Evolutionary conservation across 2,329 filamentous ascomycete genomes (phyloP), one percentile per base, ranked within the genome.

Genomic region (Penicillium sumatraense): DNA sequence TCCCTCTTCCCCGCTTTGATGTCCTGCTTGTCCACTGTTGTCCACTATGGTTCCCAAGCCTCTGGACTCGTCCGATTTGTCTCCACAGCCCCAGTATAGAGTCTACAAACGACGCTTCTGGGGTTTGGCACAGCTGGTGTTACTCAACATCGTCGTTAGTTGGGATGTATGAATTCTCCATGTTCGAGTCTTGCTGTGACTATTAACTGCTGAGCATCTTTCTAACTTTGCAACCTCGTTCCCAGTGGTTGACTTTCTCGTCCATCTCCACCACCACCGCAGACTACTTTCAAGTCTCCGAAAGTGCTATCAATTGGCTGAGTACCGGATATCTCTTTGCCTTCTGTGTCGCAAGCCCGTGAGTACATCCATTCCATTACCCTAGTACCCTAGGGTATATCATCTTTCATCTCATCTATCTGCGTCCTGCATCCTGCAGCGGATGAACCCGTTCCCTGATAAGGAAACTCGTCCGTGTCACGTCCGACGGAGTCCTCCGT

Each of bases 201-300:
- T n/a, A n/a, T n/a, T n/a, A n/a, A n/a, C n/a, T n/a, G n/a, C n/a
- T n/a, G n/a, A n/a, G n/a, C n/a, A n/a, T n/a, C n/a, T n/a, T n/a
- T n/a, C n/a, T n/a, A n/a, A n/a, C n/a, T n/a, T n/a, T n/a, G n/a
- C n/a, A n/a, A n/a, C n/a, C n/a, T n/a, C n/a, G n/a, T n/a, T n/a
- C n/a, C n/a, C n/a, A 92, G 90, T 98, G 93, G 93, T 84, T 98
- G 65, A 95, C 92, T 6, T 97, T 92, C 74, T 89, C 93, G 2
- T 89, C 93, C 36, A 87, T 96, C 27, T 91, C 91, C 1, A 84
- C 84, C 29, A 85, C 88, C 20, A 83, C 91, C 1, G 86, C 92
- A 0, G 65, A 80, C 21, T 96, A 92, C 78, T 98, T 96, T 70
- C 64, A 78, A 49, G 90, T 93, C 11, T 83, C 82, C 29, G 87